Evolutionary conservation across 805 yeast genomes (phyloP).

Genomic region (Geotrichum ghanense): DNA sequence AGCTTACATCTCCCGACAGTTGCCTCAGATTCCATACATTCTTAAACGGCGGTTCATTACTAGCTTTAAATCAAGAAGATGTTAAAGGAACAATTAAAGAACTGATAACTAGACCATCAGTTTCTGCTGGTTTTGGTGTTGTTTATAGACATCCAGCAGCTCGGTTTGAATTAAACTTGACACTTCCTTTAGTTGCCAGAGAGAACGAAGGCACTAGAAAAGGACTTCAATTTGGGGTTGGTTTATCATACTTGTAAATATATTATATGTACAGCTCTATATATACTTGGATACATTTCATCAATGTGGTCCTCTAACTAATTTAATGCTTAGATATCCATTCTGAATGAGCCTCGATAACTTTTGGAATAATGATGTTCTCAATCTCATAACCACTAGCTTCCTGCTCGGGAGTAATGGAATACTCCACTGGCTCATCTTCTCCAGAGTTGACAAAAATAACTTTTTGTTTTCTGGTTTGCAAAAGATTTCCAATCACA

Average conservation of each 20-base stretch:
- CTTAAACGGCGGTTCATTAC: conserved; percentile 52
- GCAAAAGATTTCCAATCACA: conserved; percentile 87
- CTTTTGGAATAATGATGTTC: conserved; percentile 67
- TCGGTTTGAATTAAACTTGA: conserved; percentile 53
- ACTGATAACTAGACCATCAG: conserved; percentile 33
- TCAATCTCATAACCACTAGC: conserved; percentile 53
- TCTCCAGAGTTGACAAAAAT: conserved; percentile 57
- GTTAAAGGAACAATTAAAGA: conserved; percentile 13
- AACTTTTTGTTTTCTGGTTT: conserved; percentile 79
- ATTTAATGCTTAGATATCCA: conserved; percentile 43
- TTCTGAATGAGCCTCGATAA: conserved; percentile 45
- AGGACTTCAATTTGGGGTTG: conserved; percentile 59
- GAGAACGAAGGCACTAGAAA: conserved; percentile 41
- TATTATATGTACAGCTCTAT: not conserved
- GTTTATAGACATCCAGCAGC: conserved; percentile 54
- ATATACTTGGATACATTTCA: not conserved
- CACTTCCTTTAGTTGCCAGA: conserved; percentile 46
- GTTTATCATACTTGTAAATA: conserved; percentile 41
- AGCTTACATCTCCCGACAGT: conserved; percentile 30
- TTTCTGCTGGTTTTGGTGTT: conserved; percentile 49
- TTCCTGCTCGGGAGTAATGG: conserved; percentile 32
- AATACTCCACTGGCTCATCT: conserved; percentile 20
- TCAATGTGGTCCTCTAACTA: not conserved
- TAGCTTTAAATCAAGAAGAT: conserved; percentile 15
- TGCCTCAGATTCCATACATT: conserved; percentile 56